phyloP scores from a whole-genome alignment of 352 stramenopile species.

The Saprolegnia diclina region DNA sequence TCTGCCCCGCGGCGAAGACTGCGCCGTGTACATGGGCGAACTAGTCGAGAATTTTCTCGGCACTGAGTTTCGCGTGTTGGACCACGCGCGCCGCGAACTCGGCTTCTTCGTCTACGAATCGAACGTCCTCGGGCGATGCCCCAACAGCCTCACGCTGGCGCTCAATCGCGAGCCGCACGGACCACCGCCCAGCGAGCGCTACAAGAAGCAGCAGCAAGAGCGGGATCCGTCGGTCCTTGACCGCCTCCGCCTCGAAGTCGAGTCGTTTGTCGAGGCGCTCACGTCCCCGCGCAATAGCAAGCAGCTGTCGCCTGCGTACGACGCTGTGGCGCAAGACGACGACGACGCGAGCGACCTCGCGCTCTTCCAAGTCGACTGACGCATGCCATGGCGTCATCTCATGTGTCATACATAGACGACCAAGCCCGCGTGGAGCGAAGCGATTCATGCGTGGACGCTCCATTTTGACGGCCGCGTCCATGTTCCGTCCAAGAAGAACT shows the following conservation, averaged over 20 bases:
- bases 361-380: constrained; percentile 33
- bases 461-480: constrained; percentile 88
- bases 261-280: constrained; percentile 1
- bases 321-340: constrained; percentile 64
- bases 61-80: constrained; percentile 77
- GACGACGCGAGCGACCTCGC: constrained; percentile 67
- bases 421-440: constrained; percentile 79
- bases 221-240: constrained; percentile 31
- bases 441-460: constrained; percentile 77
- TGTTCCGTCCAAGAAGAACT: constrained; percentile 90
- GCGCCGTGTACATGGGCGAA: constrained; percentile 69
- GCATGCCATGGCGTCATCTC: not conserved
- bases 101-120: constrained; percentile 68
- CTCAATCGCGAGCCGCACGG: constrained; percentile 35
- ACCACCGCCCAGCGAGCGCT: constrained; percentile 36
- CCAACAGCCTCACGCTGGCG: constrained; percentile 65
- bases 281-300: not conserved
- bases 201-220: constrained; percentile 31
- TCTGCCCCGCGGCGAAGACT: constrained; percentile 68
- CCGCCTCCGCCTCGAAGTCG: constrained; percentile 20
- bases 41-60: constrained; percentile 77
- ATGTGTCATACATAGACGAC: constrained; percentile 43
- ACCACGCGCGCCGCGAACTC: constrained; percentile 72
- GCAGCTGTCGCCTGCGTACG: constrained; percentile 34
- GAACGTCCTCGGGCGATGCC: constrained; percentile 72